A percentile compares a stretch with the other conserved stretches of the same genome.
Conservation (phyloP, 1,284 basidiomycete species). For the Fomitiporia mediterranea region DNA sequence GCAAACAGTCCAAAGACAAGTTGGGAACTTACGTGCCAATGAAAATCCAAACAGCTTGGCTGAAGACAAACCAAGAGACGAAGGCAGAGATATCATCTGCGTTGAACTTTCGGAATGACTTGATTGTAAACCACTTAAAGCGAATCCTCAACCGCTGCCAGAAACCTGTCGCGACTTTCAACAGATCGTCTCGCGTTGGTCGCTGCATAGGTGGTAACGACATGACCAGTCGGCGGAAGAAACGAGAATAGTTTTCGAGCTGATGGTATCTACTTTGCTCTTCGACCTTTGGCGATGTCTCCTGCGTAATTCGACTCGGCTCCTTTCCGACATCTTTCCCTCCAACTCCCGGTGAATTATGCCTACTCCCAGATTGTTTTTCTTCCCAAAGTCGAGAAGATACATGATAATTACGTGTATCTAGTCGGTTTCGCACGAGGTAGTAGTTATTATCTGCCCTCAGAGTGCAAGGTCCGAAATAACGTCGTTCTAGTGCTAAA, state of each 20-base stretch:
- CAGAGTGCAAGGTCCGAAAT: not conserved
- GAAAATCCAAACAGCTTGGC: constrained; percentile 90
- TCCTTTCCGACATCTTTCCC: not conserved
- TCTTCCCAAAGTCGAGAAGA: not conserved
- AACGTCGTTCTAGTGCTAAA: constrained; percentile 22
- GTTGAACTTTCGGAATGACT: constrained; percentile 93
- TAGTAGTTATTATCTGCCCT: not conserved
- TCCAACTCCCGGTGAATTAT: not conserved
- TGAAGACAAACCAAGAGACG: constrained; percentile 90
- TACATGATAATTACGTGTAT: not conserved
- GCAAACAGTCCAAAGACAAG: constrained; percentile 4
- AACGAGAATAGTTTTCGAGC: constrained; percentile 71
- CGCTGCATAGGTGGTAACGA: constrained; percentile 76
- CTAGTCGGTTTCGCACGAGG: not conserved
- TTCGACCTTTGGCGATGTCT: not conserved
- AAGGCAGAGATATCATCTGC: constrained; percentile 97
- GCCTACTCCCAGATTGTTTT: not conserved
- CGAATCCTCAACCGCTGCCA: constrained; percentile 88
- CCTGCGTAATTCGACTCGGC: not conserved
- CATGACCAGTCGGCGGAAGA: constrained; percentile 71
- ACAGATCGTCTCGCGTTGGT: constrained; percentile 84
- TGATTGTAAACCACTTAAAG: constrained; percentile 98
- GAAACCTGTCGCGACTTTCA: constrained; percentile 82
- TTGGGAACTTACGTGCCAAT: constrained; percentile 77
- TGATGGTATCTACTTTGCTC: constrained; percentile 29